phyloP scores from a whole-genome alignment of 73 alveolate genomes.

The Stentor roeselii region DNA sequence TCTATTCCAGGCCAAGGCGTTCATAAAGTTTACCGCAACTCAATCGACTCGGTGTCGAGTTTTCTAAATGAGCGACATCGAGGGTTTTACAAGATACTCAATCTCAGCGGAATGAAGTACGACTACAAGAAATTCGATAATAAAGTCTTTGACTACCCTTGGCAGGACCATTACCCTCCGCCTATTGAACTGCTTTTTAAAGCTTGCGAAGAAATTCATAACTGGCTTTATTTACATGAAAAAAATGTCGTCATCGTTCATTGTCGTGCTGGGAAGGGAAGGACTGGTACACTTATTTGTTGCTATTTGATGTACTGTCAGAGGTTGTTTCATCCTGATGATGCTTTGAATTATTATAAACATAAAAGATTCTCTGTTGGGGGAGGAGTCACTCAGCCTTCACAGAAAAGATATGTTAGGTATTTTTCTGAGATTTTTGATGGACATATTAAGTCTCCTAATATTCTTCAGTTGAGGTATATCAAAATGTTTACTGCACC shows the following conservation, averaged over 20 bases:
- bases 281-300: conserved; percentile 89
- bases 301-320: conserved; percentile 78
- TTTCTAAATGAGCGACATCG: conserved; percentile 20
- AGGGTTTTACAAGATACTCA: not conserved
- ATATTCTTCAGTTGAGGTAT: not conserved
- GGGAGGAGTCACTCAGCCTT: conserved; percentile 84
- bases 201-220: conserved; percentile 13
- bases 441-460: not conserved
- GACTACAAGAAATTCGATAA: conserved; percentile 24
- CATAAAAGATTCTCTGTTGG: conserved; percentile 74
- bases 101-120: conserved; percentile 14
- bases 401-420: conserved; percentile 74
- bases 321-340: conserved; percentile 57
- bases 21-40: conserved; percentile 39
- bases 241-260: conserved; percentile 80
- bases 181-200: conserved; percentile 25
- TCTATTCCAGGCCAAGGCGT: conserved; percentile 87
- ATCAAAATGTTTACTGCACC: not conserved
- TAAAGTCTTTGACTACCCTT: conserved; percentile 16
- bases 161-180: conserved; percentile 30
- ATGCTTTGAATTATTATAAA: conserved; percentile 79
- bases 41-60: conserved; percentile 37
- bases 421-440: conserved; percentile 43
- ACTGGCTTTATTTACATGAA: not conserved
- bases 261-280: conserved; percentile 94